Evolutionary conservation across 306 rosid genomes (phyloP), one percentile per base, ranked within the genome.

Genomic region (Fragaria vesca): DNA sequence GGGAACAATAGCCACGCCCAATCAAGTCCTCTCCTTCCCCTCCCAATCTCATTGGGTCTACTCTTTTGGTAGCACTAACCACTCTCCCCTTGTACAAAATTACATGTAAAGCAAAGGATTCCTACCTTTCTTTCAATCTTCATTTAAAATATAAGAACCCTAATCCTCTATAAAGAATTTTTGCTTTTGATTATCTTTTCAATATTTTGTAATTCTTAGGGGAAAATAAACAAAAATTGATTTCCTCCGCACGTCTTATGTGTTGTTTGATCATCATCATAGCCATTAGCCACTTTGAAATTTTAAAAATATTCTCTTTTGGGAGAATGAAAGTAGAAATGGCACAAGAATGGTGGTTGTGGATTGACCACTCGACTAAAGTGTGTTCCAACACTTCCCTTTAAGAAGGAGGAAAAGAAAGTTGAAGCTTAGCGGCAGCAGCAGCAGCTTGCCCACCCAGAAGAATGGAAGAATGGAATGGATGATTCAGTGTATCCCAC

Each of bases 1-100:
- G 98, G 98, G 96, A 91, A 94, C 98, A 87, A 87, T 91, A 47
- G 79, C 86, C 83, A 78, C 86, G 87, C 88, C 80, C 82, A 86
- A 88, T 83, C 85, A 76, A 84, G 71, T 83, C 81, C 54, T 45
- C 71, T 74, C 34, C 45, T 69, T 47, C 81, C 36, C 73, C 74
- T 78, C 76, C 81, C 84, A 79, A 79, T 83, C 87, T 88, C 89
- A 85, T 87, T 86, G 87, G 88, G 85, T 90, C 89, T 90, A 66
- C 81, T 68, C 90, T 89, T 90, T 90, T 85, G 78, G 82, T 74
- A 81, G 90, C 95, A 89, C 91, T 80, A 72, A 79, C 83, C 87
- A 57, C 62, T 78, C 63, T 83, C 79, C 78, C 24, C 80, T 61
- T 63, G 43, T 83, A 75, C 81, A 79, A 71, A 38, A 48, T 69